Base-by-base conservation (phyloP, 768 basidiomycete genomes). In the Mrakia hoshinonis region DNA sequence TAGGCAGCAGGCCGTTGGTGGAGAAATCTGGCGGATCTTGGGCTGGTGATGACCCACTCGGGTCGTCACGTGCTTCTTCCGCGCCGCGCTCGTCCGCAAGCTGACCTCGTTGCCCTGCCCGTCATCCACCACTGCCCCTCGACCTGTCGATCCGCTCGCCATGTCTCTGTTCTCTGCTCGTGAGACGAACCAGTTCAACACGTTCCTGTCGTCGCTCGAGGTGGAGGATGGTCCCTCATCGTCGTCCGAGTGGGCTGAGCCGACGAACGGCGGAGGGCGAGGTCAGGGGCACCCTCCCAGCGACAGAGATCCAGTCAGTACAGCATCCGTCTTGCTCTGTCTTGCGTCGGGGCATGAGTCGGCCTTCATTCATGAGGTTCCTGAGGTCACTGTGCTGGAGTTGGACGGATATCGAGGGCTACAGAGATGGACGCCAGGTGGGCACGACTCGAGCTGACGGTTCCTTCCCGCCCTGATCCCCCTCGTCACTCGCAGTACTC, bases 131-230 rank as follows among this genome's bases (percentile, higher is more conserved):
- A 20, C 20, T 48, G n/a, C 48, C 24, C 6, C 34, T 34, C 36
- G 22, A 38, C n/a, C 34, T 46, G 12, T 51, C 31, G 10, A 4
- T 22, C 26, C 29, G 24, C 7, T n/a, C n/a, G 11, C 10, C 34
- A 43, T 68, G 38, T 52, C 24, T 55, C 36, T 55, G 15, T 55
- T 54, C 36, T 38, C 36, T 0, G n/a, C 49, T 6, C 51, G 62
- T 15, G 62, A 64, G 36, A 36, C 58, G 34, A 36, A 38, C 26
- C 58, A 61, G 58, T 61, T 61, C 58, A 61, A 61, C 58, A 36
- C 58, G 2, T 61, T 61, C 34, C 58, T 61, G 18, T 36, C 58
- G 31, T 61, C 58, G 7, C 58, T 61, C 18, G 58, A 61, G 22
- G 58, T 61, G 2, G 58, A 61, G 58, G 58, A 61, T 20, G 29